Evolutionary conservation across 164 flowering plant species (phyloP).

Genomic region (Akebia trifoliata): DNA sequence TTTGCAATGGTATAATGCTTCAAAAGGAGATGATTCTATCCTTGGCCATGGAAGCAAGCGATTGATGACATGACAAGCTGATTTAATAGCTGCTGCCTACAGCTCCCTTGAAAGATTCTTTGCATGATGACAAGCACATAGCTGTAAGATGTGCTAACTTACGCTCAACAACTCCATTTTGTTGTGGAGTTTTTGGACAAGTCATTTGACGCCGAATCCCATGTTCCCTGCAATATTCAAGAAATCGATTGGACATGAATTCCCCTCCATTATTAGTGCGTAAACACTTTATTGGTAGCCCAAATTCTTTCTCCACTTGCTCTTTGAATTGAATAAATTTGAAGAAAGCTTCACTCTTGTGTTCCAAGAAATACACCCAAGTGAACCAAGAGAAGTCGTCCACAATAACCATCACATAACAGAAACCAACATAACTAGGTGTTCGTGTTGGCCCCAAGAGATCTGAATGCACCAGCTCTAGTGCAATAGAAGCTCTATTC

Average conservation of each 20-base stretch:
- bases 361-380: neutral
- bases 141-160: constrained; percentile 16
- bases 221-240: neutral
- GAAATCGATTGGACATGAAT: neutral
- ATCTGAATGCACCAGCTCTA: constrained; percentile 21
- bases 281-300: too few relatives aligned
- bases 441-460: constrained; percentile 21
- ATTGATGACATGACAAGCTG: constrained; percentile 23
- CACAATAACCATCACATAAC: neutral
- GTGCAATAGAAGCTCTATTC: constrained; percentile 3
- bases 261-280: neutral
- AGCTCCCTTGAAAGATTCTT: constrained; percentile 21
- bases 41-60: constrained; percentile 20
- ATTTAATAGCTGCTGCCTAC: constrained; percentile 16
- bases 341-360: neutral
- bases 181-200: too few relatives aligned
- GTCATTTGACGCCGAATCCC: neutral
- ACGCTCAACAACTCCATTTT: constrained; percentile 12
- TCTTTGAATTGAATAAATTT: too few relatives aligned
- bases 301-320: too few relatives aligned
- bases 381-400: neutral
- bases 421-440: constrained; percentile 1
- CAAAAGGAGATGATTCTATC: constrained; percentile 23
- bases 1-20: constrained; percentile 14
- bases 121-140: constrained; percentile 13